Percentiles rank a stretch among this genome's conserved stretches.
Evolutionary conservation across 2,329 filamentous ascomycete genomes (phyloP).

Genomic region (Nemania abortiva): DNA sequence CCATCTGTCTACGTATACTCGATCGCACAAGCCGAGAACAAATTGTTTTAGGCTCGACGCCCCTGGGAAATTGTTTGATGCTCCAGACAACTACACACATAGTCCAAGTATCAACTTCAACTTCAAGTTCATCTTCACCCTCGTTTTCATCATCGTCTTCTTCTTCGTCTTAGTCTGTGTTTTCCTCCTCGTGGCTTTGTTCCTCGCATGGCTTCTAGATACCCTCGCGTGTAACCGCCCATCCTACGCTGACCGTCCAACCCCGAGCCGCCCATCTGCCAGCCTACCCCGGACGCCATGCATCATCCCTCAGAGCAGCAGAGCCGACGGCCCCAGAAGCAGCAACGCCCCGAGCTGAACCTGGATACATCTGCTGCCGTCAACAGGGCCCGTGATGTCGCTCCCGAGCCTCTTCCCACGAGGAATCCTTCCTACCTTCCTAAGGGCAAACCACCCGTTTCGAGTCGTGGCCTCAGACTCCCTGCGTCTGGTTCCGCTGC

Average conservation of each 20-base stretch:
- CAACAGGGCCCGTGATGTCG: constrained; percentile 41
- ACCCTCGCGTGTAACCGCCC: constrained; percentile 26
- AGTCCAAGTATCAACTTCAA: not conserved
- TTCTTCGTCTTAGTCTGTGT: not conserved
- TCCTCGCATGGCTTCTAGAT: constrained; percentile 46
- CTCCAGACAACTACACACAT: not conserved
- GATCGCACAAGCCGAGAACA: constrained; percentile 12
- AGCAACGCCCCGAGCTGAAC: constrained; percentile 55
- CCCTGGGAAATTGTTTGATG: not conserved
- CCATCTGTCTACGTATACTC: constrained; percentile 2
- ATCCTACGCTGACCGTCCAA: constrained; percentile 43
- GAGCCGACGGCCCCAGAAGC: constrained; percentile 47
- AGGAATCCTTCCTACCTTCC: constrained; percentile 46
- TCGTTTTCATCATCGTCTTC: not conserved
- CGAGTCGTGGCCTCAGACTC: constrained; percentile 51
- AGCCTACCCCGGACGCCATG: constrained; percentile 42
- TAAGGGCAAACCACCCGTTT: constrained; percentile 53
- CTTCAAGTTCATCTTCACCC: not conserved
- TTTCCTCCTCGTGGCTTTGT: constrained; percentile 25
- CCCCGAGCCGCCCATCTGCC: constrained; percentile 29
- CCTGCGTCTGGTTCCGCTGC: constrained; percentile 41
- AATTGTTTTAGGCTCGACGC: not conserved
- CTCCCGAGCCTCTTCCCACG: constrained; percentile 50
- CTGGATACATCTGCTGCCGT: constrained; percentile 50
- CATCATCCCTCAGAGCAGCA: constrained; percentile 49